A percentile compares a stretch with the other conserved stretches of the same genome.
Conservation (phyloP, 2,329 filamentous ascomycete species). For the Dothideomycetes sp. region DNA sequence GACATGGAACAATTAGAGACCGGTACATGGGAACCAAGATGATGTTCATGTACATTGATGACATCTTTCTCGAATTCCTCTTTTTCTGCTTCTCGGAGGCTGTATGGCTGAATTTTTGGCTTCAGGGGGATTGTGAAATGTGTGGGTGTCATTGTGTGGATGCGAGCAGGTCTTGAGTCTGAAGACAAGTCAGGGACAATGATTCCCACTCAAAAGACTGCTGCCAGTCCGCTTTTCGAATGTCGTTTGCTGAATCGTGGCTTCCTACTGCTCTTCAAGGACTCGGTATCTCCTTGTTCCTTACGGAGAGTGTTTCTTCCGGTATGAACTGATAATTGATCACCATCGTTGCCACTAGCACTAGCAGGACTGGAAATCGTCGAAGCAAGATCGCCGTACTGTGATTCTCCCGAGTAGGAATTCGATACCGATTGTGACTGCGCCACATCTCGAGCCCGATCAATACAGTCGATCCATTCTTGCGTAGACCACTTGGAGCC, state of each 20-base stretch:
- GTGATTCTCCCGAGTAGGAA: slow-evolving; percentile 51
- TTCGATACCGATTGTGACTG: slow-evolving; percentile 59
- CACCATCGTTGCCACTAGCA: slow-evolving; percentile 54
- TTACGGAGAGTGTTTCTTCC: slow-evolving; percentile 31
- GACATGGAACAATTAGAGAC: too few relatives aligned
- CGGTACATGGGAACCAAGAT: slow-evolving; percentile 5
- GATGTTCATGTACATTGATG: neutral
- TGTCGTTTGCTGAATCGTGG: slow-evolving; percentile 76
- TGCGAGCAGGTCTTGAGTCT: neutral
- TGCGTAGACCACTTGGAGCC: slow-evolving; percentile 61
- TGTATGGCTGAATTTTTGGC: neutral
- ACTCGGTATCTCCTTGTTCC: slow-evolving; percentile 39
- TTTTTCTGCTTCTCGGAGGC: neutral
- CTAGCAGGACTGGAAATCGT: slow-evolving; percentile 67
- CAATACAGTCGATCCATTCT: slow-evolving; percentile 87
- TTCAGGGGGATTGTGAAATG: slow-evolving; percentile 4
- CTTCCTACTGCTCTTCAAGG: slow-evolving; percentile 49
- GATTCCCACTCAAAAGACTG: slow-evolving; percentile 59
- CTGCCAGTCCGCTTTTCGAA: slow-evolving; percentile 86
- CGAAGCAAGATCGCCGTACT: slow-evolving; percentile 35
- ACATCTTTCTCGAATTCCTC: slow-evolving; percentile 7
- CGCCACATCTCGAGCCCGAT: slow-evolving; percentile 77
- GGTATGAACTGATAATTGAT: slow-evolving; percentile 29
- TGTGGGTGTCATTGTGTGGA: slow-evolving; percentile 1
- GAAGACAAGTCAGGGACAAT: neutral